Base-by-base conservation (phyloP, 2,329 filamentous ascomycete genomes). In the Ceratocystis variospora region DNA sequence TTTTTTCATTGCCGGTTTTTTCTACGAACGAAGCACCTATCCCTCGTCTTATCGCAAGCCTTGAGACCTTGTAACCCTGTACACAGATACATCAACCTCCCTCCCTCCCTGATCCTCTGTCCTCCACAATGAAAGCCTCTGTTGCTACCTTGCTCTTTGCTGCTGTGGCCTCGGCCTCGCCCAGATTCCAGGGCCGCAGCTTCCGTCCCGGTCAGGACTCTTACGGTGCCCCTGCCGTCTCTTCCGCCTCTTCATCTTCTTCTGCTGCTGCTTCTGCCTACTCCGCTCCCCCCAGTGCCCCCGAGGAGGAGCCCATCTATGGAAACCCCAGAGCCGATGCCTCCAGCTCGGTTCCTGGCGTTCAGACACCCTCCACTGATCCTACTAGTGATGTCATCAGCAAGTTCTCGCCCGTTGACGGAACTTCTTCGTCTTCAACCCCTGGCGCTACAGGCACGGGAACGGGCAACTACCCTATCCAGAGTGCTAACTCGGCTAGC, bases 71-170 rank as follows among this genome's bases (percentile, higher is more conserved):
- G 62, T 64, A 62, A 31, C n/a, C 44, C 6, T 25, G 31, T 62
- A 17, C 44, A 44, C 6, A 62, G n/a, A 37, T 25, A 28, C 37
- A 41, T 15, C 10, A 17, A 22, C 57, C 61, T 45, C 64, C 50
- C 61, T 45, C 64, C 50, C 53, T 46, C 61, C 46, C 19, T 44
- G 45, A 66, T 62, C n/a, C 19, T 64, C 46, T 31, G 61, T 62
- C 53, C 25, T 10, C 19, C 64, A 66, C 19, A 33, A 68, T 68
- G 67, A 68, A 68, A 64, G 64, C 50, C 33, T 66, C 67, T 31
- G 44, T 68, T 55, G 64, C 67, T 66, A 64, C 67, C 31, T 61
- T 68, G 12, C 63, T 66, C 31, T 62, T 68, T 31, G 67, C 67
- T 31, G 61, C 59, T 46, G 12, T 68, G 63, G 67, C 31, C 15